Percentiles rank a stretch among this genome's conserved stretches.
Evolutionary conservation across 306 rosid genomes (phyloP).

Genomic region (Trichosanthes truncata): DNA sequence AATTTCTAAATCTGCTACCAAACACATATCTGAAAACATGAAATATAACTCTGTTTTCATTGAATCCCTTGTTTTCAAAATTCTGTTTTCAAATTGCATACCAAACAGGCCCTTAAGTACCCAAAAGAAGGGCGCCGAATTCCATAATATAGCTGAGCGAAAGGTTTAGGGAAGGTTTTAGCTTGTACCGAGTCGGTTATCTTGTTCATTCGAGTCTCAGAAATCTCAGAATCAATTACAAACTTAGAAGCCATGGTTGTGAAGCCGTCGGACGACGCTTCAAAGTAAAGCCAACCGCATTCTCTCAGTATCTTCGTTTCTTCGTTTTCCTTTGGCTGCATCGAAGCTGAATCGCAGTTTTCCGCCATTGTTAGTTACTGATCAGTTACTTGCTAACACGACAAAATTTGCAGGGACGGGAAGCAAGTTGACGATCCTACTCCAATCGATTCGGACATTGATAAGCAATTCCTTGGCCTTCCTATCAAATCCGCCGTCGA

Average conservation of each 20-base stretch:
- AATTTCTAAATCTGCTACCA: too few relatives aligned
- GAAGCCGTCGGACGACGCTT: neutral
- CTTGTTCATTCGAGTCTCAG: neutral
- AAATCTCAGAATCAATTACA: neutral
- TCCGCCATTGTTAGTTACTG: neutral
- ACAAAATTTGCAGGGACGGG: constrained; percentile 7
- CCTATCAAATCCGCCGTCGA: constrained; percentile 74
- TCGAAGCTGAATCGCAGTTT: neutral
- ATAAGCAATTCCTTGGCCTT: constrained; percentile 53
- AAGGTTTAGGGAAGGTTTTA: neutral
- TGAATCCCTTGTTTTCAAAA: too few relatives aligned
- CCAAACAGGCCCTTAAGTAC: too few relatives aligned
- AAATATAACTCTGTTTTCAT: too few relatives aligned
- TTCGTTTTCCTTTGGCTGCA: neutral
- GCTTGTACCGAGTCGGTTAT: neutral
- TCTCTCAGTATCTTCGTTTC: neutral
- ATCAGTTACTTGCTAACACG: neutral
- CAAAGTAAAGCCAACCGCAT: neutral
- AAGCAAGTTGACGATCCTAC: constrained; percentile 12
- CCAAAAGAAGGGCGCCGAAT: neutral
- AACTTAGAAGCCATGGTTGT: constrained; percentile 5
- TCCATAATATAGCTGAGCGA: neutral
- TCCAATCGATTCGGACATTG: constrained; percentile 21
- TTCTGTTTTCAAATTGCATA: too few relatives aligned
- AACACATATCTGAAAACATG: too few relatives aligned